Percentiles rank a stretch among this genome's conserved stretches.
phyloP scores from a whole-genome alignment of 805 yeast species.

The Scheffersomyces stipitis region DNA sequence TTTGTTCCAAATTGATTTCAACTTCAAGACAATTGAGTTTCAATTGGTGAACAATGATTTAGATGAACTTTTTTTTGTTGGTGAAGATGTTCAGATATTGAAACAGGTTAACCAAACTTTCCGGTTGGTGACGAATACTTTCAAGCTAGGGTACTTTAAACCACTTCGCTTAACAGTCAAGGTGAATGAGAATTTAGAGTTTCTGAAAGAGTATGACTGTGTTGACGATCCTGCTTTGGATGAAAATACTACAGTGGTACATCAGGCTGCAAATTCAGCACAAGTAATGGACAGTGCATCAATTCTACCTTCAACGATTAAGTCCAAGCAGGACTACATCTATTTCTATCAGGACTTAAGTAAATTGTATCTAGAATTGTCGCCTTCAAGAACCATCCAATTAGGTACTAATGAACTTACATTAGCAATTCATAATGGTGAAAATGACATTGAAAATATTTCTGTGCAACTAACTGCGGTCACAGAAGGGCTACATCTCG shows the following conservation, averaged over 20 bases:
- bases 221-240: slow-evolving; percentile 2
- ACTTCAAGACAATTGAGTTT: slow-evolving; percentile 20
- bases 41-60: slow-evolving; percentile 18
- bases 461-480: slow-evolving; percentile 12
- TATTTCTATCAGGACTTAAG: slow-evolving; percentile 14
- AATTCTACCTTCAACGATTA: background rate
- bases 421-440: slow-evolving; percentile 27
- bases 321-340: background rate
- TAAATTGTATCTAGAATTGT: slow-evolving; percentile 28
- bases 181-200: slow-evolving; percentile 16
- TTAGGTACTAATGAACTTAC: slow-evolving; percentile 28
- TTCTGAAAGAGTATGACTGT: slow-evolving; percentile 14
- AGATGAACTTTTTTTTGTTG: slow-evolving; percentile 11
- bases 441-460: slow-evolving; percentile 30
- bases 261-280: slow-evolving; percentile 3
- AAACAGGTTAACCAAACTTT: slow-evolving; percentile 10
- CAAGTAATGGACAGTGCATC: slow-evolving; percentile 2
- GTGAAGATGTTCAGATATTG: slow-evolving; percentile 6
- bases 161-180: slow-evolving; percentile 15
- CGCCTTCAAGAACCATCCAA: slow-evolving; percentile 21
- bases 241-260: slow-evolving; percentile 6
- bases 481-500: slow-evolving; percentile 18
- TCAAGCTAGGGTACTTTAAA: slow-evolving; percentile 35
- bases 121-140: slow-evolving; percentile 20
- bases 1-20: slow-evolving; percentile 21